Evolutionary conservation across 2,329 filamentous ascomycete species (phyloP), one percentile per base, ranked within the genome.

Genomic region (Colletotrichum coccodes): DNA sequence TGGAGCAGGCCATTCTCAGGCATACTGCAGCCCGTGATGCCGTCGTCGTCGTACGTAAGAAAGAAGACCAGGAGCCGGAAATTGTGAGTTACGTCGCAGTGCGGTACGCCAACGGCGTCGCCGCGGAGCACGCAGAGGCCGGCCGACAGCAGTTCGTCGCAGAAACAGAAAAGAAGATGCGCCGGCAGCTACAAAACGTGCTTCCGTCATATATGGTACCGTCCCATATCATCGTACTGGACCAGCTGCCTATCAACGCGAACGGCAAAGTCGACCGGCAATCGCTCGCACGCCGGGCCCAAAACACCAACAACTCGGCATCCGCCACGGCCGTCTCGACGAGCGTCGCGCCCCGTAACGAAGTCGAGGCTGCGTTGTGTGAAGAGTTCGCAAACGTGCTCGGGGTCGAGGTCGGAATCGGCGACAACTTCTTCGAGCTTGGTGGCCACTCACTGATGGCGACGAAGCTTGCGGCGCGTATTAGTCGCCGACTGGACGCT

Each of bases 161-260:
- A 9, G 30, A 59, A 16, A 47, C 44, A 4, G 56, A 59, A 7
- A 59, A 32, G 18, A 4, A 16, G 3, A 34, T 59, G 0, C 23
- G 32, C 1, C 54, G 65, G 4, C 34, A 57, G 12, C 46, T 74
- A 0, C 57, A 61, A 12, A 34, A 49, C 21, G 40, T 54, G 2
- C 65, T 75, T 3, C 73, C 72, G 6, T 26, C 57, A 1, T 74
- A 73, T 34, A 71, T 73, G 71, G 57, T 72, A 4, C 72, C 72
- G 1, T 44, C 38, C 2, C 16, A 32, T 4, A 61, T 73, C 57
- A 16, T 62, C 3, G 49, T 62, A 1, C 62, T 74, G 9, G 54
- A 70, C 16, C 26, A 28, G 1, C 62, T 74, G 61, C 72, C 72
- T 1, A 16, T 72, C 32, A 72, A 68, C 40, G 46, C 28, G 3